Base-by-base conservation (phyloP, 2,329 filamentous ascomycete genomes). In the Leptosphaerulina australis region DNA sequence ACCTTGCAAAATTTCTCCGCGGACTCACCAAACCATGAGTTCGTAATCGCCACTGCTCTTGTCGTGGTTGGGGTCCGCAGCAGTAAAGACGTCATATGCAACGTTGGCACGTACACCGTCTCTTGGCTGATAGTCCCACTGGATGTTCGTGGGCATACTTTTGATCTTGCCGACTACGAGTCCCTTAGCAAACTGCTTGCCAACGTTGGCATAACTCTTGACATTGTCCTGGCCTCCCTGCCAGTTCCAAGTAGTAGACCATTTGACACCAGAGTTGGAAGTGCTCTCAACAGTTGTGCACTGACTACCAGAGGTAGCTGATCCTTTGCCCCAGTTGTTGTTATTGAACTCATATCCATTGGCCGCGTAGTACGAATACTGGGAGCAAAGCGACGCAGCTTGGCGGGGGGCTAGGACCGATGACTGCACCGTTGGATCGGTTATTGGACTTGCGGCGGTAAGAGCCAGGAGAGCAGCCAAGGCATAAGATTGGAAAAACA, bases 61-160 rank as follows among this genome's bases (percentile, higher is more conserved):
- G 46, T 33, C 49, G 36, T 62, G 61, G 37, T 64, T 63, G 6
- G 54, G 38, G 20, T 65, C 52, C 12, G 51, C 35, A 29, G 60
- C 51, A 25, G 59, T 64, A 50, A 65, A 64, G n/a, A 65, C 10
- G 34, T 65, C 61, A 34, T 64, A 65, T n/a, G 62, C 63, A 36
- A 67, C 59, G 35, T 67, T 64, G 44, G 50, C 51, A 14, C 59
- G 56, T 3, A 59, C 50, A 29, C 55, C 53, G 22, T 40, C 44
- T 14, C 39, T 21, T 2, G 45, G 56, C 31, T 60, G 50, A 45
- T 66, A 64, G 40, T 55, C 53, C 60, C 59, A 64, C 31, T 56
- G 43, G 25, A 58, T 53, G 24, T 40, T 54, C 5, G 61, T 63
- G 21, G 43, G 50, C 53, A 65, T 35, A 45, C 50, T 64, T 43